Evolutionary conservation across 2,329 filamentous ascomycete species (phyloP).

Genomic region (Keithomyces neogunnii): DNA sequence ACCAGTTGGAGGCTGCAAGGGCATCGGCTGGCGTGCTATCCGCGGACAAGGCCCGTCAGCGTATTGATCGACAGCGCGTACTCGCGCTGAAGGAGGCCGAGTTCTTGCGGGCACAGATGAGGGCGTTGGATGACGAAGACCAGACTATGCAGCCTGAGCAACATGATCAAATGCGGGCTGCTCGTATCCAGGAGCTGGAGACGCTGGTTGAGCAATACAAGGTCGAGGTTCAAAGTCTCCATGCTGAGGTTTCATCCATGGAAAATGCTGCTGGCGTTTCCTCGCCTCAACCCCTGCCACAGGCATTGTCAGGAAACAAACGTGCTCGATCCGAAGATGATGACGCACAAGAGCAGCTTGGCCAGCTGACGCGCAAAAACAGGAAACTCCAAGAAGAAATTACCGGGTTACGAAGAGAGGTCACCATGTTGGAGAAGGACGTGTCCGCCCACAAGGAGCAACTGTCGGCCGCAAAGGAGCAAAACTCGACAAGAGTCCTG

Average conservation of each 20-base stretch:
- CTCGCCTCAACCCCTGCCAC: slow-evolving; percentile 26
- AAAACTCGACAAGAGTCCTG: slow-evolving; percentile 72
- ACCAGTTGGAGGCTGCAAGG: slow-evolving; percentile 65
- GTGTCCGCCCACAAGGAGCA: slow-evolving; percentile 65
- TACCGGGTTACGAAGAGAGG: slow-evolving; percentile 58
- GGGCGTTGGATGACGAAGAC: slow-evolving; percentile 82
- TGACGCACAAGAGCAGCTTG: slow-evolving; percentile 62
- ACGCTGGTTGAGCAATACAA: slow-evolving; percentile 82
- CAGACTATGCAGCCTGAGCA: slow-evolving; percentile 74
- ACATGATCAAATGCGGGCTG: slow-evolving; percentile 65
- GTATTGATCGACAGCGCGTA: slow-evolving; percentile 77
- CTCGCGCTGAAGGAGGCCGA: slow-evolving; percentile 89
- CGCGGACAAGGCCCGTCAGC: slow-evolving; percentile 59
- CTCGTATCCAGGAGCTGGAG: slow-evolving; percentile 75
- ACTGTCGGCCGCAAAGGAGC: slow-evolving; percentile 55
- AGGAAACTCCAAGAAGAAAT: slow-evolving; percentile 76
- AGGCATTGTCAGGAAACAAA: slow-evolving; percentile 47
- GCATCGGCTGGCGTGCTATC: slow-evolving; percentile 35
- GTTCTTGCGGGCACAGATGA: slow-evolving; percentile 85
- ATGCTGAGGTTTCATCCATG: slow-evolving; percentile 61
- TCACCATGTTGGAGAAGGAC: slow-evolving; percentile 66
- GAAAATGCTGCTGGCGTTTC: slow-evolving; percentile 37
- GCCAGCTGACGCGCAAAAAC: slow-evolving; percentile 79
- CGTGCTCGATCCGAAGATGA: slow-evolving; percentile 54
- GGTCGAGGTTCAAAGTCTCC: slow-evolving; percentile 64